These are phyloP conservation scores for Gaeumannomyces sp. DNA, from an alignment of 2,329 filamentous ascomycete species.

Conservation along the genomic window DNA sequence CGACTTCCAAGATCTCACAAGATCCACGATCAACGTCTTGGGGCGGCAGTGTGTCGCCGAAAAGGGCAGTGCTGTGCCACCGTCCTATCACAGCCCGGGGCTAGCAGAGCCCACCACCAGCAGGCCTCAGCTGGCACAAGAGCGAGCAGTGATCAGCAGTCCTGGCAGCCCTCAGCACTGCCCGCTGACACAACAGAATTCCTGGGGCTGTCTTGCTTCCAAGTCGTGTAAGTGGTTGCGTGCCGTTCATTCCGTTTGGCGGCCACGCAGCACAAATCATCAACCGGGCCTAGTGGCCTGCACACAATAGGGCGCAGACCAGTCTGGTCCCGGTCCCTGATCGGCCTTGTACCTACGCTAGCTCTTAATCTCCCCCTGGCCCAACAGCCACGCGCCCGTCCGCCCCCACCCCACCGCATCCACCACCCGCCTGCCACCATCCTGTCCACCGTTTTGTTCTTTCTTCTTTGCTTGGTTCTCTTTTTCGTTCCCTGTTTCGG, in stretches of 20 bases:
- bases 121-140: too few species aligned
- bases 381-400: not conserved
- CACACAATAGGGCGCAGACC: not conserved
- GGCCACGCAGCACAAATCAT: too few species aligned
- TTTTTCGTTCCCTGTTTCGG: not conserved
- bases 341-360: not conserved
- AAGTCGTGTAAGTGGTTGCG: not conserved
- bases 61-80: too few species aligned
- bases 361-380: not conserved
- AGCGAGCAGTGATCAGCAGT: too few species aligned
- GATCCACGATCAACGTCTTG: not conserved
- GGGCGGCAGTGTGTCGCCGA: too few species aligned
- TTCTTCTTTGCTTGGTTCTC: not conserved
- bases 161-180: too few species aligned
- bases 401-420: not conserved
- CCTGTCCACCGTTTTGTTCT: too few species aligned
- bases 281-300: not conserved
- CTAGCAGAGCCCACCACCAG: too few species aligned
- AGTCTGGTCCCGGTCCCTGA: not conserved
- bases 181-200: too few species aligned
- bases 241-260: not conserved
- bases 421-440: too few species aligned
- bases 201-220: too few species aligned
- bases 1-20: not conserved
- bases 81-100: too few species aligned